Base-by-base conservation (phyloP, 768 basidiomycete species). In the Serendipita sp. region DNA sequence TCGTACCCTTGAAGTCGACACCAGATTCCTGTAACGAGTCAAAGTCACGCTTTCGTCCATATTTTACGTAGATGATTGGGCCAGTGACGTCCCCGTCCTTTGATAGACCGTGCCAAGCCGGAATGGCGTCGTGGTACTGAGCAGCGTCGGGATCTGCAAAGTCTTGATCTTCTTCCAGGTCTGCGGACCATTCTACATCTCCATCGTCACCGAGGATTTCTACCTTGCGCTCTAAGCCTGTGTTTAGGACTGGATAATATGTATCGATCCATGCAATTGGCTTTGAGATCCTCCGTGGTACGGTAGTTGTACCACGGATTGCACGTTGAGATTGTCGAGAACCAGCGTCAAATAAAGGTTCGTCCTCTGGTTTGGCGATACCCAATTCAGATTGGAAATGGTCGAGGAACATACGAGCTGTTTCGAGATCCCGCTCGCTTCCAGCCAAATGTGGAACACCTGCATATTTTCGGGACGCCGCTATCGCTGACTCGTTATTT, bases 241-340 rank as follows among this genome's bases (percentile, higher is more conserved):
- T 86, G 73, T 95, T 91, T 76, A 95, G 75, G 45, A 92, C 78
- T 1, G 94, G 92, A 73, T 87, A 95, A 73, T 98, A 96, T 43
- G 80, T 79, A 68, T 91, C 88, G 65, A 91, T 83, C 90, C 90
- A 92, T 64, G 85, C 88, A 0, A 75, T 79, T 2, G 87, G 86
- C 29, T 71, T 73, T 34, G 69, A 73, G 44, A 79, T 74, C 3
- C 55, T 4, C n/a, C 55, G 3, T n/a, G 55, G 55, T 10, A 60
- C 23, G 55, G 73, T 71, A 15, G 87, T 75, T 0, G 88, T 91
- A 3, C 87, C 82, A 50, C 81, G 77, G 62, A 60, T 60, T 23
- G 55, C 55, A n/a, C 55, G 55, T 60, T 84, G 84, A 34, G 87
- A 88, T 62, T 79, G 76, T 8, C 74, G 70, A 34, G 86, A 79